phyloP scores from a whole-genome alignment of 208 protist species.

The Wallacemonas sp. region DNA sequence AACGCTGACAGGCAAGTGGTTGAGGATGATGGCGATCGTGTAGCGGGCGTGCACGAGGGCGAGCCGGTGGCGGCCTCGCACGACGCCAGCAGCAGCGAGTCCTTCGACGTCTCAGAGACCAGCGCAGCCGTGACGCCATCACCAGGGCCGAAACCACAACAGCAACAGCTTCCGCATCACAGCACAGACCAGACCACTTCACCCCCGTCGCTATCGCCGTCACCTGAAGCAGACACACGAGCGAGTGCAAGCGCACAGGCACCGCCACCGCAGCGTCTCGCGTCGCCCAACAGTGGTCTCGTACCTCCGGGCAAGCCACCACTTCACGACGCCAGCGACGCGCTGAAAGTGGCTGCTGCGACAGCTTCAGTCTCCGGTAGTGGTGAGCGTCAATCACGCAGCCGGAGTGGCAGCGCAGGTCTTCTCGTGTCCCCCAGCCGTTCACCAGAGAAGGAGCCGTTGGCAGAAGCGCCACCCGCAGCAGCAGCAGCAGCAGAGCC shows the following conservation, averaged over 20 bases:
- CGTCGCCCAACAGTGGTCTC: no score
- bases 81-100: neutral
- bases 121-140: neutral
- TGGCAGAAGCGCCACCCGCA: neutral
- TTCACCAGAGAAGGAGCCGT: neutral
- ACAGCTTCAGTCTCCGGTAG: neutral
- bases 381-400: neutral
- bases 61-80: no score
- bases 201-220: neutral
- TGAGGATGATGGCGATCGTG: no score
- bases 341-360: neutral
- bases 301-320: constrained; percentile 14
- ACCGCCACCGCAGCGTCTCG: neutral
- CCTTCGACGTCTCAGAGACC: constrained; percentile 5
- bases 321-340: neutral
- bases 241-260: neutral
- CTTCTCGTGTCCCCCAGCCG: constrained; percentile 5
- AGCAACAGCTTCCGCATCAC: neutral
- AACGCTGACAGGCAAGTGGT: no score
- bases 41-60: no score
- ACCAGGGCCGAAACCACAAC: neutral
- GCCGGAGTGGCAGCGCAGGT: neutral
- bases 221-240: neutral
- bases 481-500: neutral
- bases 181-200: no score